Evolutionary conservation across 495 filamentous ascomycete genomes (phyloP).

Genomic region (Xylaria sp.): DNA sequence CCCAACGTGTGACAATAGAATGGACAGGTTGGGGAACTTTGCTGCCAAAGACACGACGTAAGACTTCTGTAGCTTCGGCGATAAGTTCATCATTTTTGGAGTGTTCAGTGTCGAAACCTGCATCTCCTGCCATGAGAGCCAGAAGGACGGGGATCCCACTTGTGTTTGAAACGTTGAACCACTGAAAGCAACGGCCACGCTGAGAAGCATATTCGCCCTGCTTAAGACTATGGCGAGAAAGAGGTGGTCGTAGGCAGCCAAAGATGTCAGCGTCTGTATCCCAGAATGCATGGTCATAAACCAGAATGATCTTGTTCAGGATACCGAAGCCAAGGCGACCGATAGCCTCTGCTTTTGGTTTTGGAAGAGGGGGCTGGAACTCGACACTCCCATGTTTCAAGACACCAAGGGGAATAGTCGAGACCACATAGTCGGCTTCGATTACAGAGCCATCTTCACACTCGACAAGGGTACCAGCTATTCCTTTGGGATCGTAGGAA

Average conservation of each 20-base stretch:
- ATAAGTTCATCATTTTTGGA: slow-evolving; percentile 76
- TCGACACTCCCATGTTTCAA: slow-evolving; percentile 76
- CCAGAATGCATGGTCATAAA: slow-evolving; percentile 93
- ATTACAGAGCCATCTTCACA: slow-evolving; percentile 81
- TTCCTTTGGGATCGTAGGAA: slow-evolving; percentile 39
- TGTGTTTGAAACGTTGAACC: slow-evolving; percentile 93
- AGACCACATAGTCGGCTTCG: slow-evolving; percentile 84
- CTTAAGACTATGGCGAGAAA: slow-evolving; percentile 57
- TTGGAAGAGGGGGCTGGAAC: slow-evolving; percentile 84
- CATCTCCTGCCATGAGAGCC: slow-evolving; percentile 94
- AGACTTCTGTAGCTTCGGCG: slow-evolving; percentile 75
- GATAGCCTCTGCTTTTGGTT: slow-evolving; percentile 84
- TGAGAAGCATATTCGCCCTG: slow-evolving; percentile 61
- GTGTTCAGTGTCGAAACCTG: slow-evolving; percentile 85
- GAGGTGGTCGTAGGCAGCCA: slow-evolving; percentile 78
- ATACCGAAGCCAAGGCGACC: slow-evolving; percentile 90
- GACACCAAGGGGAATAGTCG: slow-evolving; percentile 88
- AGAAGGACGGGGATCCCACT: slow-evolving; percentile 86
- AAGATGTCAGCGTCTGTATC: slow-evolving; percentile 92
- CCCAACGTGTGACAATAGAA: slow-evolving; percentile 94
- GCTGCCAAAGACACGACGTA: slow-evolving; percentile 66
- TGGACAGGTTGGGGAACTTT: slow-evolving; percentile 75
- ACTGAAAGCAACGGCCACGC: slow-evolving; percentile 89
- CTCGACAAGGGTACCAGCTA: slow-evolving; percentile 62
- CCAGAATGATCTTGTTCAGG: slow-evolving; percentile 93